Evolutionary conservation across 139 green algal genomes (phyloP).

Genomic region (Closterium sp.): DNA sequence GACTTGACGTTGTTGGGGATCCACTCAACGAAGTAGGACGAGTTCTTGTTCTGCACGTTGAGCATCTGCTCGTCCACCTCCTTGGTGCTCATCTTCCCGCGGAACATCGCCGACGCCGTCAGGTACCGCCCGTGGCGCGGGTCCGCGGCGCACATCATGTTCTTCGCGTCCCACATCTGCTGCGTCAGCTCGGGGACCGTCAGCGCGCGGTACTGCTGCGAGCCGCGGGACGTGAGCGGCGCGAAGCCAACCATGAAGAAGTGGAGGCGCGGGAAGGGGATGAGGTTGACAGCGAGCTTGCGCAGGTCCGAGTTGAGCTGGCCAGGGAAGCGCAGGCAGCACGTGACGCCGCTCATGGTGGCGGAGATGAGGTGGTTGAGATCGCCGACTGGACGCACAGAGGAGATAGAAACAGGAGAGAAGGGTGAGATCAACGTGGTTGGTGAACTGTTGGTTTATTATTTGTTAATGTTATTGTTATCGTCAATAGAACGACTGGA

Average conservation of each 20-base stretch:
- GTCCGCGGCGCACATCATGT: slow-evolving; percentile 99
- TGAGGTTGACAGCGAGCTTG: slow-evolving; percentile 99
- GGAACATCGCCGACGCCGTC: slow-evolving; percentile 94
- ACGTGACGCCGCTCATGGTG: slow-evolving; percentile 99
- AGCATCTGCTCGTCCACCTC: slow-evolving; percentile 99
- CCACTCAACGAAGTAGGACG: slow-evolving; percentile 98
- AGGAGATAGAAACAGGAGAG: neutral
- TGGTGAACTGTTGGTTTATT: no score
- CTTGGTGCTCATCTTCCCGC: slow-evolving; percentile 96
- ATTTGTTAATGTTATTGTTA: no score
- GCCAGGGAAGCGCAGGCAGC: slow-evolving; percentile 98
- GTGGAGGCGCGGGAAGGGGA: slow-evolving; percentile 98
- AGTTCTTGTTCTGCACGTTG: slow-evolving; percentile 99
- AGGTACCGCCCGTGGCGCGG: slow-evolving; percentile 97
- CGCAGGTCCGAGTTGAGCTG: slow-evolving; percentile 98
- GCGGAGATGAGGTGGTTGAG: slow-evolving; percentile 96
- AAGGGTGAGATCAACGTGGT: neutral
- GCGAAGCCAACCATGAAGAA: slow-evolving; percentile 99
- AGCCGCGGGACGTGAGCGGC: slow-evolving; percentile 91
- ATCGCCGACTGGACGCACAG: slow-evolving; percentile 51
- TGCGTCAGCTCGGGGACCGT: slow-evolving; percentile 99
- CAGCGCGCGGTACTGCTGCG: slow-evolving; percentile 91
- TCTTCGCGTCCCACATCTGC: slow-evolving; percentile 99
- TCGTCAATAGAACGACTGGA: no score
- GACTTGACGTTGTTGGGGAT: slow-evolving; percentile 99